These are phyloP conservation scores for Amanita phalloides DNA, from an alignment of 768 basidiomycete species.

Conservation along the genomic window DNA sequence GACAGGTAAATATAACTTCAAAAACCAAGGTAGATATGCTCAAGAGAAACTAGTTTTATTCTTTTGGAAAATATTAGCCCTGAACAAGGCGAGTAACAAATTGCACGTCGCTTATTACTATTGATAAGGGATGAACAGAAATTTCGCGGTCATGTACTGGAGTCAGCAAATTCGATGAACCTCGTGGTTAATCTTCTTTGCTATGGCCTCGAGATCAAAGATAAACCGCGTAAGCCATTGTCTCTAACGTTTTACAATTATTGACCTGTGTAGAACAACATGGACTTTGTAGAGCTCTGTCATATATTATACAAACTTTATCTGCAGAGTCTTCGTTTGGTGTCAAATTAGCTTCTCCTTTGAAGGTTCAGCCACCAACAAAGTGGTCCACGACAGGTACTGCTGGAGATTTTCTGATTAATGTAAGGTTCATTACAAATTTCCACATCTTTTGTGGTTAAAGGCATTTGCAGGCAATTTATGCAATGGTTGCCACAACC, in stretches of 20 bases:
- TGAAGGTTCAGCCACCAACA: conserved; percentile 56
- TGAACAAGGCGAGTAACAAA: conserved; percentile 64
- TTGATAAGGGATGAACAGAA: conserved; percentile 40
- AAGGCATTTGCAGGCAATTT: conserved; percentile 53
- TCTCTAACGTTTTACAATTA: neutral
- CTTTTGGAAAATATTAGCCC: conserved; percentile 87
- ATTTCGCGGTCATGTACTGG: conserved; percentile 75
- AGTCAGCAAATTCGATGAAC: conserved; percentile 72
- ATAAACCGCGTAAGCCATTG: conserved; percentile 71
- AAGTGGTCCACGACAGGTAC: conserved; percentile 72
- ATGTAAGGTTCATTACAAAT: conserved; percentile 34
- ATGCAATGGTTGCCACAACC: conserved; percentile 83
- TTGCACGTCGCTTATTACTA: neutral
- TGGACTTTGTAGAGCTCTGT: conserved; percentile 79
- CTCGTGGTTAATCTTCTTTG: conserved; percentile 70
- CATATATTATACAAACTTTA: conserved; percentile 86
- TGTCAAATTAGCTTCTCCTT: conserved; percentile 47
- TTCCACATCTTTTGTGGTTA: conserved; percentile 3
- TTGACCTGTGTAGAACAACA: conserved; percentile 61
- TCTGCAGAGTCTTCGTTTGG: conserved; percentile 81
- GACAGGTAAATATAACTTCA: conserved; percentile 42
- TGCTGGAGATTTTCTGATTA: conserved; percentile 80
- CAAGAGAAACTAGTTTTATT: conserved; percentile 43
- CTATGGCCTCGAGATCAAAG: conserved; percentile 82
- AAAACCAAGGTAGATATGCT: neutral